These are phyloP conservation scores for Podosphaera aphanis DNA, from an alignment of 2,329 filamentous ascomycete genomes.

Conservation along the genomic window DNA sequence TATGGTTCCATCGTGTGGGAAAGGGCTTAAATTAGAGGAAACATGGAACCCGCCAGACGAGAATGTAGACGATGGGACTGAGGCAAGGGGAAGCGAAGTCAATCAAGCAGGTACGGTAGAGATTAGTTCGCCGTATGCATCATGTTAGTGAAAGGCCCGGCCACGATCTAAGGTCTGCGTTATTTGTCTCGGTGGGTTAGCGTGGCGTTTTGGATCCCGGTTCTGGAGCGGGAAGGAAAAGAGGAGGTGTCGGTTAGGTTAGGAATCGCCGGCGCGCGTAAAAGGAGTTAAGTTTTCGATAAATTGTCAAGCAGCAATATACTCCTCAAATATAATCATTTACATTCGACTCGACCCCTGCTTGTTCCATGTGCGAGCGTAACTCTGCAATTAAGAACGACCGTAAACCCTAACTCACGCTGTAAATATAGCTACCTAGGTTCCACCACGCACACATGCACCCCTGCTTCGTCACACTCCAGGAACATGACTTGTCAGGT, in stretches of 20 bases:
- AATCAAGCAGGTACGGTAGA: background rate
- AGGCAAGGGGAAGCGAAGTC: slow-evolving; percentile 10
- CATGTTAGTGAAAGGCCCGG: background rate
- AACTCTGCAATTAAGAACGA: no score
- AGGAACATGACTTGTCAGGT: no score
- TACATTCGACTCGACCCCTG: background rate
- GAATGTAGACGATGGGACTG: slow-evolving; percentile 32
- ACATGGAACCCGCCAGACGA: slow-evolving; percentile 46
- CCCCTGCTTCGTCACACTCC: no score
- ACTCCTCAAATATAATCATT: background rate
- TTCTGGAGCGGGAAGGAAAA: background rate
- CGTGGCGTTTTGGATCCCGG: background rate
- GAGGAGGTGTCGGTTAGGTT: background rate
- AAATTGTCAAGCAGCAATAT: background rate
- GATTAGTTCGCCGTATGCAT: no score
- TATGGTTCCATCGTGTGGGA: slow-evolving; percentile 33
- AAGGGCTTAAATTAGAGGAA: slow-evolving; percentile 61
- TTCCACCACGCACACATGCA: no score
- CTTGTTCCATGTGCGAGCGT: background rate
- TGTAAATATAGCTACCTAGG: no score
- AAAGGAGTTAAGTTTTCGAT: background rate
- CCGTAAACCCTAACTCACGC: no score
- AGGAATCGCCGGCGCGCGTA: background rate
- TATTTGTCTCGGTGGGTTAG: slow-evolving; percentile 8
- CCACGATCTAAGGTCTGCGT: background rate